phyloP scores from a whole-genome alignment of 192 early-diverging fungal genomes.

The Neocallimastix lanati region DNA sequence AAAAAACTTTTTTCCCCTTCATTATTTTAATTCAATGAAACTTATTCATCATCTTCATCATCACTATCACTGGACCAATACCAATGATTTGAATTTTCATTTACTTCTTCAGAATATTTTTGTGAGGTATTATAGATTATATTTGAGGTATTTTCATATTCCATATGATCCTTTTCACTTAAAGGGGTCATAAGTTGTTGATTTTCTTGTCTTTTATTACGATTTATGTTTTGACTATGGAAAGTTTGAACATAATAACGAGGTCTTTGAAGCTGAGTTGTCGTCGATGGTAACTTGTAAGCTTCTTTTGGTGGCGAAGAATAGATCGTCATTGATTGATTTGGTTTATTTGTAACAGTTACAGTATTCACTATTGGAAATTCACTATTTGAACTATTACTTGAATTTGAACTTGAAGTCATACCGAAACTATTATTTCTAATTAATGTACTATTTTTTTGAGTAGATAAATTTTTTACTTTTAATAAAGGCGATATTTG shows the following conservation, averaged over 20 bases:
- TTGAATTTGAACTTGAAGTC: too few species aligned
- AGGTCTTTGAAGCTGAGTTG: not conserved
- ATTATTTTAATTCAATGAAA: too few species aligned
- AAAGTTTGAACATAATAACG: not conserved
- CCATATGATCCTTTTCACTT: not conserved
- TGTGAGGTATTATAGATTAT: not conserved
- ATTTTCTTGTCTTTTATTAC: too few species aligned
- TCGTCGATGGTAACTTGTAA: too few species aligned
- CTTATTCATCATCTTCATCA: not conserved
- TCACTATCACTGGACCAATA: not conserved
- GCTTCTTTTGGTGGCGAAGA: not conserved
- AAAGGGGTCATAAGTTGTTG: not conserved
- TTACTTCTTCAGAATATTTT: not conserved
- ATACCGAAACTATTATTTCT: too few species aligned
- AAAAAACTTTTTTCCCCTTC: too few species aligned
- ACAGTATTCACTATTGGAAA: too few species aligned
- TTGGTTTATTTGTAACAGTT: too few species aligned
- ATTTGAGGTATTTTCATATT: not conserved
- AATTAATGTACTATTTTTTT: too few species aligned
- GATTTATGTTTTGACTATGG: not conserved
- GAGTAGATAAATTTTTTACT: too few species aligned
- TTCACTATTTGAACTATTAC: too few species aligned
- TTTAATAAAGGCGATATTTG: too few species aligned
- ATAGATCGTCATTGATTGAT: not conserved
- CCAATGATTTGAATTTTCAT: not conserved